Percentiles rank a stretch among this genome's conserved stretches.
Evolutionary conservation across 1,284 basidiomycete genomes (phyloP).

Genomic region (Schizopora paradoxa): DNA sequence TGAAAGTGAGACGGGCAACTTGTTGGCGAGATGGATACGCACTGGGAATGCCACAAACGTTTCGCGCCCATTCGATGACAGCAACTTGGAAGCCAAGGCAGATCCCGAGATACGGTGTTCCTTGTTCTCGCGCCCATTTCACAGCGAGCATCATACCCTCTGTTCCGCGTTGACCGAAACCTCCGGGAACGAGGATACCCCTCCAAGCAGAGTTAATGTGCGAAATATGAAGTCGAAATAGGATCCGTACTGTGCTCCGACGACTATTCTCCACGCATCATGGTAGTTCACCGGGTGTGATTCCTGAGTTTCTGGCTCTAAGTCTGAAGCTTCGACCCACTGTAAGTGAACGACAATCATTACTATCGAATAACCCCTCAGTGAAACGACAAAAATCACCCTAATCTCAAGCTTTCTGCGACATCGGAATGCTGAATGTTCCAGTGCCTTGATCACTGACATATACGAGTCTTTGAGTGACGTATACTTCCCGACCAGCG

Average conservation of each 20-base stretch:
- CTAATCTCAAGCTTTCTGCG: slow-evolving; percentile 78
- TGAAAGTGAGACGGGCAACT: slow-evolving; percentile 11
- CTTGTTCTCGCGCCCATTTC: slow-evolving; percentile 94
- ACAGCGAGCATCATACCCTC: slow-evolving; percentile 98
- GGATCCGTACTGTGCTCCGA: slow-evolving; percentile 72
- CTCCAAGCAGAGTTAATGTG: no score
- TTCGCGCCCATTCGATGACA: slow-evolving; percentile 92
- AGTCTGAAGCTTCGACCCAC: slow-evolving; percentile 98
- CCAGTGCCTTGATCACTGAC: slow-evolving; percentile 95
- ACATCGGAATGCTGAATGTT: slow-evolving; percentile 94
- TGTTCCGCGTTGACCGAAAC: slow-evolving; percentile 90
- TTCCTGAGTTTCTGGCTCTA: slow-evolving; percentile 78
- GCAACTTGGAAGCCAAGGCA: slow-evolving; percentile 98
- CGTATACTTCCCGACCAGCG: slow-evolving; percentile 97
- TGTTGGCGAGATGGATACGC: slow-evolving; percentile 20
- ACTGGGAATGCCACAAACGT: slow-evolving; percentile 76
- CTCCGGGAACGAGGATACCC: slow-evolving; percentile 93
- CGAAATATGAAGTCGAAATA: no score
- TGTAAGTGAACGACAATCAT: slow-evolving; percentile 29
- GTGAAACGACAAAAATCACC: slow-evolving; percentile 36
- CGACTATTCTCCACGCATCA: slow-evolving; percentile 92
- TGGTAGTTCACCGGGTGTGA: slow-evolving; percentile 87
- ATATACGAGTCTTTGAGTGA: slow-evolving; percentile 98
- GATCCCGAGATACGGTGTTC: slow-evolving; percentile 93
- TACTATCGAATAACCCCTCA: slow-evolving; percentile 2